Conservation (phyloP, 805 yeast genomes). For the Cyberlindnera misumaiensis region DNA sequence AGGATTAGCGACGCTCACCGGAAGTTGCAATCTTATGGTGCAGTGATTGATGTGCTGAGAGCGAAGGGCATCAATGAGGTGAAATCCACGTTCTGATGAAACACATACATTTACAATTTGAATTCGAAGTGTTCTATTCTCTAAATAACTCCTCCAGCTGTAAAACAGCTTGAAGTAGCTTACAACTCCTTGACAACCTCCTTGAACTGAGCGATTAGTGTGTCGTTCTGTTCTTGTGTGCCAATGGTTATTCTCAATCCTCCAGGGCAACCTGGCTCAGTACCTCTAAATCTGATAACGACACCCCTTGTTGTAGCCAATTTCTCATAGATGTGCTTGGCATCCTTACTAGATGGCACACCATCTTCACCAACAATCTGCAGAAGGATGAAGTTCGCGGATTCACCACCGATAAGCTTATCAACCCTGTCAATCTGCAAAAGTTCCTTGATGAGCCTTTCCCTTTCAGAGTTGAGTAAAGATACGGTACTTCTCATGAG, state of each 20-base stretch:
- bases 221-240: conserved; percentile 64
- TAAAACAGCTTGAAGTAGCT: too few species aligned
- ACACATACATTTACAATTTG: background rate
- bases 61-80: conserved; percentile 7
- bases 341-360: conserved; percentile 59
- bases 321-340: conserved; percentile 55
- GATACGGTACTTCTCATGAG: conserved; percentile 51
- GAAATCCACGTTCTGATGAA: conserved; percentile 9
- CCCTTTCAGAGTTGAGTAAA: conserved; percentile 49
- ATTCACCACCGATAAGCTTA: conserved; percentile 71
- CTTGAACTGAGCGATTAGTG: conserved; percentile 44
- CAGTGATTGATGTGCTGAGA: conserved; percentile 5
- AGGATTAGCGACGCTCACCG: conserved; percentile 10
- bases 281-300: conserved; percentile 89
- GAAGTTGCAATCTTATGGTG: conserved; percentile 5
- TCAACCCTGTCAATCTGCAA: conserved; percentile 59
- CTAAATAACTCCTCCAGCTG: background rate
- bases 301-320: conserved; percentile 71
- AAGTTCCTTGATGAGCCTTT: conserved; percentile 44
- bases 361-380: conserved; percentile 61
- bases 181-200: conserved; percentile 24
- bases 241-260: conserved; percentile 86
- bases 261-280: conserved; percentile 83
- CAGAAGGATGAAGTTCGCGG: conserved; percentile 78
- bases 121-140: too few species aligned